phyloP scores from a whole-genome alignment of 306 rosid genomes.

The Ammopiptanthus mongolicus region DNA sequence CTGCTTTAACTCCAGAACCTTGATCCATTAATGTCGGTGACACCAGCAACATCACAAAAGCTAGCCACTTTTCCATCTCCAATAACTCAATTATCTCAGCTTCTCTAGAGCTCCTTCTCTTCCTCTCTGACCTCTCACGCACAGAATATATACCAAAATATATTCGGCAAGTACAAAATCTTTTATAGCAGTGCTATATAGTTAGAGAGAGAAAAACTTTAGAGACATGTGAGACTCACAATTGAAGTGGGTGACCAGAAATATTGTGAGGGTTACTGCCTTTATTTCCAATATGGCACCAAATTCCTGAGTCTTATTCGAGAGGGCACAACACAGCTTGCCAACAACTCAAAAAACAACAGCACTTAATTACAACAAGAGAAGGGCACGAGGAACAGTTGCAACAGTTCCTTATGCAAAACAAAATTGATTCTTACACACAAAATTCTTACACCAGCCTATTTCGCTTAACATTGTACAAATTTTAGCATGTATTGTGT shows the following conservation, averaged over 20 bases:
- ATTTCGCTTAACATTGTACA: too few relatives aligned
- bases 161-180: not conserved
- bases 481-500: too few relatives aligned
- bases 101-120: not conserved
- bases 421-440: too few relatives aligned
- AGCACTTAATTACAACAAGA: not conserved
- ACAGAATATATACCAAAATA: not conserved
- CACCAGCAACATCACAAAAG: not conserved
- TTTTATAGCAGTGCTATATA: not conserved
- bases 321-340: not conserved
- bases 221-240: constrained; percentile 23
- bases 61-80: constrained; percentile 31
- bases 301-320: not conserved
- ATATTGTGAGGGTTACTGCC: not conserved
- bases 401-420: constrained; percentile 1
- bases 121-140: not conserved
- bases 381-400: constrained; percentile 1
- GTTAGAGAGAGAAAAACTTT: not conserved
- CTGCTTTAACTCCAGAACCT: not conserved
- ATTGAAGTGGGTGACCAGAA: constrained; percentile 25
- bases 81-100: not conserved
- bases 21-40: not conserved
- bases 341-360: not conserved
- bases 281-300: constrained; percentile 4
- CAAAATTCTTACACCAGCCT: too few relatives aligned